Conservation (phyloP, 192 early-diverging fungal species). For the Paraglomus occultum region DNA sequence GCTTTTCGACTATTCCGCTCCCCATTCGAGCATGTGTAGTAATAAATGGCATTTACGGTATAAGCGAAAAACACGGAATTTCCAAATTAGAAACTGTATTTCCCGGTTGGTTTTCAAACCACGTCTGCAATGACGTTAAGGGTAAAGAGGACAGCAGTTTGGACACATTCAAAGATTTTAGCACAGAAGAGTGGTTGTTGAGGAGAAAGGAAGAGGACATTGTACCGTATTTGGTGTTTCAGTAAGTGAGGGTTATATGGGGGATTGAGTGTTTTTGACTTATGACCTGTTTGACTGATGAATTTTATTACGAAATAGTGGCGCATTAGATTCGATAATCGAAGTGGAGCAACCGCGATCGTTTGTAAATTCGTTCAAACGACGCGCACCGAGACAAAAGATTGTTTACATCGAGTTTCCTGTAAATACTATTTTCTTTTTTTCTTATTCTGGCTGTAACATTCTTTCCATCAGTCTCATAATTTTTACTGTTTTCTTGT, state of each 20-base stretch:
- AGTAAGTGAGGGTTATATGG: constrained; percentile 27
- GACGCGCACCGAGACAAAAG: constrained; percentile 13
- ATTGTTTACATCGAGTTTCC: neutral
- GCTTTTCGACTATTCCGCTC: constrained; percentile 54
- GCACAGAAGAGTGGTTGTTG: constrained; percentile 7
- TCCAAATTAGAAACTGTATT: neutral
- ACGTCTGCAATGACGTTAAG: constrained; percentile 31
- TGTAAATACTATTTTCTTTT: neutral
- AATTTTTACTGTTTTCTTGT: neutral
- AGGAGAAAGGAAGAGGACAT: constrained; percentile 1
- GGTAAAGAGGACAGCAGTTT: constrained; percentile 39
- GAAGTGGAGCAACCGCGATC: constrained; percentile 33
- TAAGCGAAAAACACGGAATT: constrained; percentile 37
- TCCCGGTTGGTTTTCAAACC: neutral
- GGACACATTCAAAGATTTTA: constrained; percentile 42
- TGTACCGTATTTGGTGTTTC: constrained; percentile 39
- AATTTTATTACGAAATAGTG: too few relatives aligned
- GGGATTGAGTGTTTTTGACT: neutral
- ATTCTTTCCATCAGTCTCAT: neutral
- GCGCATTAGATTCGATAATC: constrained; percentile 34
- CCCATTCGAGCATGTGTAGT: constrained; percentile 52
- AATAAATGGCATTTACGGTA: constrained; percentile 48
- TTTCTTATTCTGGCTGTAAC: neutral
- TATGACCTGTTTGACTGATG: neutral
- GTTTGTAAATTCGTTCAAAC: constrained; percentile 37